Base-by-base conservation (phyloP, 441 rosid species). In the Syzygium malaccense region DNA sequence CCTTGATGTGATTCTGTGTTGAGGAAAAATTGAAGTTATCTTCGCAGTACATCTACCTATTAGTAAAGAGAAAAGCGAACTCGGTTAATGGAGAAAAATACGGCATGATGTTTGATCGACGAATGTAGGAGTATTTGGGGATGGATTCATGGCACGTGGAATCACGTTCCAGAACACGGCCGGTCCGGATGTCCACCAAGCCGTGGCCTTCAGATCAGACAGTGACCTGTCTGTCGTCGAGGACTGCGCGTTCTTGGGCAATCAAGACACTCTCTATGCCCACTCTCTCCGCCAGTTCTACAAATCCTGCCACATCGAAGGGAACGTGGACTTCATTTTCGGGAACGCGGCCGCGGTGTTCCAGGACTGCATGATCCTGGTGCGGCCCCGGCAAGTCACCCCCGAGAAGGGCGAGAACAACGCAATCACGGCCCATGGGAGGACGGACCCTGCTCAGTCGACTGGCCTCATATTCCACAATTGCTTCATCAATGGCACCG, bases 81-180 rank as follows among this genome's bases (percentile, higher is more conserved):
- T 86, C 9, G 66, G 51, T 58, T 48, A 11, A 32, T 26, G 66
- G 33, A n/a, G n/a, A 48, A 88, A 18, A 55, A 18, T 9, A 26
- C 41, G 64, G 64, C 85, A 13, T 87, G 86, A 78, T 32, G 48
- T 90, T 86, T n/a, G 30, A 11, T 86, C 30, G 85, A 86, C 48
- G 0, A 60, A 90, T 83, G 13, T 86, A 97, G 99, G 97, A 48
- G 95, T 97, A 66, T 89, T 93, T 30, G 99, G 99, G 1, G 98
- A 97, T 91, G 99, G 99, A 66, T 97, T 97, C 91, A 96, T 96
- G 99, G 99, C 99, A 3, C 93, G 95, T 60, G 96, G 94, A 60
- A 87, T 98, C 56, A 98, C 99, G 0, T 88, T 97, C 89, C 94
- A 92, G 93, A 97, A 95, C 92, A 94, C 98, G 11, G 99, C 99